phyloP scores from a whole-genome alignment of 192 early-diverging fungal genomes.

The Lunasporangiospora selenospora region DNA sequence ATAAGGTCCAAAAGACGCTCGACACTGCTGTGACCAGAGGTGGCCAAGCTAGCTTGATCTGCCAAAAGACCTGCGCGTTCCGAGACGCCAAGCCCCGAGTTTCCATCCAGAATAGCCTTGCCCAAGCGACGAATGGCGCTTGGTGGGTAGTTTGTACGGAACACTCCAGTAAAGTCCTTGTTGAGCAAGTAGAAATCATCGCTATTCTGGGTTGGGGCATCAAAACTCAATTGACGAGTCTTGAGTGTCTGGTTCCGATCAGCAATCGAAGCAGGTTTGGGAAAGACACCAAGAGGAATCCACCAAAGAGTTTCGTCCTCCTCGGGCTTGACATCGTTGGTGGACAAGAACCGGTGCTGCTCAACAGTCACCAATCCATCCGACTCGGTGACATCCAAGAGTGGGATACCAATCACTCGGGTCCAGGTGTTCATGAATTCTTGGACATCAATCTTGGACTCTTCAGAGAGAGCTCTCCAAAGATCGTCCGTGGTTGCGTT shows the following conservation, averaged over 20 bases:
- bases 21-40: constrained; percentile 77
- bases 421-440: constrained; percentile 79
- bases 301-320: constrained; percentile 77
- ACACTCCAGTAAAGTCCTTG: constrained; percentile 77
- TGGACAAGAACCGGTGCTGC: constrained; percentile 74
- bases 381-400: constrained; percentile 63
- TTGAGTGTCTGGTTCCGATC: constrained; percentile 40
- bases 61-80: constrained; percentile 84
- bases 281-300: constrained; percentile 76
- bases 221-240: constrained; percentile 46
- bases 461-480: constrained; percentile 66
- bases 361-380: constrained; percentile 56
- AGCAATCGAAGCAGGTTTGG: constrained; percentile 42
- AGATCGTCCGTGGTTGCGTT: constrained; percentile 74
- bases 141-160: constrained; percentile 77
- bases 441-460: constrained; percentile 65
- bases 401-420: constrained; percentile 66
- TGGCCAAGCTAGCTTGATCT: constrained; percentile 79
- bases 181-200: constrained; percentile 83
- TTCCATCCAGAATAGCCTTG: constrained; percentile 52
- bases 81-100: constrained; percentile 54
- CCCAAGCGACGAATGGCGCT: constrained; percentile 56
- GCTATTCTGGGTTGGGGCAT: constrained; percentile 53
- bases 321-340: constrained; percentile 62
- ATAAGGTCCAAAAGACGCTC: constrained; percentile 76